A percentile compares a stretch with the other conserved stretches of the same genome.
These are phyloP conservation scores for Tolypocladium cylindrosporum DNA, from an alignment of 2,329 filamentous ascomycete genomes.

Conservation along the genomic window DNA sequence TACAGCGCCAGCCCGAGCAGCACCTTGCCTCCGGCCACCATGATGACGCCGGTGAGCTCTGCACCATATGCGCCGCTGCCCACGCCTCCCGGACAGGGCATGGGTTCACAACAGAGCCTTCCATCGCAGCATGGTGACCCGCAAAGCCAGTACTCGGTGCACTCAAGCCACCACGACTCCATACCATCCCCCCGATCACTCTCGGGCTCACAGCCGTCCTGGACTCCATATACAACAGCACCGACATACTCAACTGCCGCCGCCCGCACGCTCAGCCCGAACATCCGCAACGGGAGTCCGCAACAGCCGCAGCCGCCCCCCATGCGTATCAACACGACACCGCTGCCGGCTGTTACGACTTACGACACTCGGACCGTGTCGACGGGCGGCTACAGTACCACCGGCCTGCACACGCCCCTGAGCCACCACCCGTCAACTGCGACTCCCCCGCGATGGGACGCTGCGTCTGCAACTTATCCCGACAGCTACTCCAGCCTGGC, in stretches of 20 bases:
- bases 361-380: slow-evolving; percentile 26
- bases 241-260: slow-evolving; percentile 21
- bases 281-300: slow-evolving; percentile 23
- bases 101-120: slow-evolving; percentile 18
- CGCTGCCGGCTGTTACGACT: slow-evolving; percentile 27
- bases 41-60: slow-evolving; percentile 28
- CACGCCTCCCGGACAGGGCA: slow-evolving; percentile 31
- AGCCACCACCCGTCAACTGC: slow-evolving; percentile 26
- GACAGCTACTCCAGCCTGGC: slow-evolving; percentile 28
- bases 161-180: slow-evolving; percentile 35
- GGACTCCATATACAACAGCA: slow-evolving; percentile 33
- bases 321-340: slow-evolving; percentile 25
- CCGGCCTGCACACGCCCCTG: slow-evolving; percentile 28
- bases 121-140: slow-evolving; percentile 18
- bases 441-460: slow-evolving; percentile 31
- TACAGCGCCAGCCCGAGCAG: slow-evolving; percentile 52
- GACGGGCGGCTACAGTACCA: slow-evolving; percentile 25
- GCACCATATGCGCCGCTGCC: slow-evolving; percentile 33
- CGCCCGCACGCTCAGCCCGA: slow-evolving; percentile 32
- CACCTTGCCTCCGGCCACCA: slow-evolving; percentile 25
- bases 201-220: slow-evolving; percentile 35
- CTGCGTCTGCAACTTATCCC: slow-evolving; percentile 25
- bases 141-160: slow-evolving; percentile 28
- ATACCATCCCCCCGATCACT: slow-evolving; percentile 44
- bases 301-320: slow-evolving; percentile 21